phyloP scores from a whole-genome alignment of 2,329 filamentous ascomycete genomes.

The Pseudovirgaria hyperparasitica region DNA sequence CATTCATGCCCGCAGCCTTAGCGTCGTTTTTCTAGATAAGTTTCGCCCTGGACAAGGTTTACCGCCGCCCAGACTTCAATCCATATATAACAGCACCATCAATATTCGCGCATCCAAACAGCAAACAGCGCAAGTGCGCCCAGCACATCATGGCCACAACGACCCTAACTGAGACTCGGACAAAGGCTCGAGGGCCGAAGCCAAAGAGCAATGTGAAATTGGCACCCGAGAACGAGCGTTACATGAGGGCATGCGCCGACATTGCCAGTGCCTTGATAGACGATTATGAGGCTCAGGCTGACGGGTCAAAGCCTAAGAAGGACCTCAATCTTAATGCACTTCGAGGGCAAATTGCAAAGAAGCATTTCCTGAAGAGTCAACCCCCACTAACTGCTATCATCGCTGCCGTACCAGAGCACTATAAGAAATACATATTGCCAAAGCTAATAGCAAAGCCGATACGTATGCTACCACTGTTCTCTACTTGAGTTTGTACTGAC shows the following conservation, averaged over 20 bases:
- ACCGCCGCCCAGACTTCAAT: no score
- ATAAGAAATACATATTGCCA: conserved; percentile 97
- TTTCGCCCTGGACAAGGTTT: no score
- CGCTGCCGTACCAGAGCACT: conserved; percentile 95
- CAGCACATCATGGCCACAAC: conserved; percentile 47
- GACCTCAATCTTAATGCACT: conserved; percentile 90
- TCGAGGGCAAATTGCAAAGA: conserved; percentile 78
- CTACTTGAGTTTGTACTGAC: conserved; percentile 4
- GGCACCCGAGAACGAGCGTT: conserved; percentile 86
- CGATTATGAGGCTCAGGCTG: conserved; percentile 72
- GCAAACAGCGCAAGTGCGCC: not conserved
- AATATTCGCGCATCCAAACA: no score
- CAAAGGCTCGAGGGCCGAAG: conserved; percentile 48
- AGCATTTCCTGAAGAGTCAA: conserved; percentile 77
- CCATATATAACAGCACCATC: no score
- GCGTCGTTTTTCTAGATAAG: no score
- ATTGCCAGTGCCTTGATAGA: conserved; percentile 90
- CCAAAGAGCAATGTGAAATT: conserved; percentile 66
- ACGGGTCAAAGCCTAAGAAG: conserved; percentile 58
- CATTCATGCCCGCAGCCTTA: no score
- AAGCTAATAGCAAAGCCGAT: conserved; percentile 97
- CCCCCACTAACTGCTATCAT: conserved; percentile 95
- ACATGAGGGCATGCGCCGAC: conserved; percentile 86
- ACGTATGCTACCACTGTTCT: conserved; percentile 36
- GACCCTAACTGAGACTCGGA: conserved; percentile 39